These are phyloP conservation scores for Spatholobus suberectus DNA, from an alignment of 306 rosid genomes.

Conservation along the genomic window DNA sequence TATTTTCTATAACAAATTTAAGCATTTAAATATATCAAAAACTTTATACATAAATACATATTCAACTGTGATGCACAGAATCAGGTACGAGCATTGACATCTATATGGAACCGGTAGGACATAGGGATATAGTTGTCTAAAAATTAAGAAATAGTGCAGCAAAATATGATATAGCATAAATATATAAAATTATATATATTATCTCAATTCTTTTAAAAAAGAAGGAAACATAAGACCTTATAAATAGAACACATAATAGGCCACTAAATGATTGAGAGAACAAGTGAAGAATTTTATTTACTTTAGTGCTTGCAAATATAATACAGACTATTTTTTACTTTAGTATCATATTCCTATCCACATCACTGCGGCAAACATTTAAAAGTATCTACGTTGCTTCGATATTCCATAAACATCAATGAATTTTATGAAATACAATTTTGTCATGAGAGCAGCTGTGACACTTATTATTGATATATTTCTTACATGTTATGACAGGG, in stretches of 20 bases:
- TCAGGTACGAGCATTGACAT: neutral
- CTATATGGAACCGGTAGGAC: neutral
- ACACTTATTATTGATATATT: constrained; percentile 10
- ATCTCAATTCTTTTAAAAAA: neutral
- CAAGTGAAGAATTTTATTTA: neutral
- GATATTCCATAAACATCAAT: constrained; percentile 22
- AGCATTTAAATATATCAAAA: neutral
- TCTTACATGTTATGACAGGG: constrained; percentile 12
- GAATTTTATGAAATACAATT: constrained; percentile 32
- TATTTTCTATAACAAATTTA: neutral
- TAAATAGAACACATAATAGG: neutral
- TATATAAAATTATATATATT: neutral
- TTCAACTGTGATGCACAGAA: neutral
- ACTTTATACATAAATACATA: neutral
- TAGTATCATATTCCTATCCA: neutral
- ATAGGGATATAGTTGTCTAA: neutral
- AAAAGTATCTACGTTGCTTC: neutral
- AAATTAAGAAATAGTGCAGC: neutral
- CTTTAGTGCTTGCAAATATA: neutral
- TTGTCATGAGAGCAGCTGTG: neutral
- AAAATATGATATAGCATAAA: neutral
- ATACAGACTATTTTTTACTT: neutral
- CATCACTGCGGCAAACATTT: neutral
- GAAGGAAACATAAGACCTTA: neutral
- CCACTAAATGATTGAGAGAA: neutral